phyloP scores from a whole-genome alignment of 176 grass and related monocot species.

The maize (Zea mays) region DNA sequence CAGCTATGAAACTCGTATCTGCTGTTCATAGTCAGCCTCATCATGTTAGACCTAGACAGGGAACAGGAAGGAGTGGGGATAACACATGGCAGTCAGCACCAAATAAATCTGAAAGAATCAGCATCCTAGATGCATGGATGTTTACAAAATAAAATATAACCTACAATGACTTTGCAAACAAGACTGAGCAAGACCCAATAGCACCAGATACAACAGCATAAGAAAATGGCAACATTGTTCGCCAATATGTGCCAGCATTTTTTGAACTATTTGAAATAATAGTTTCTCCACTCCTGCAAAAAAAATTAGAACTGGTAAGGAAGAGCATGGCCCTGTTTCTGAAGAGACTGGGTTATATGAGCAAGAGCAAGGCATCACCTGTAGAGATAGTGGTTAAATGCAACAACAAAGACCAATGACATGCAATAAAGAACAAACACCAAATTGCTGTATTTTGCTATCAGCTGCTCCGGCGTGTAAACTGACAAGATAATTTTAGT shows the following conservation, averaged over 20 bases:
- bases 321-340: slow-evolving; percentile 16
- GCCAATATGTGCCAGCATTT: slow-evolving; percentile 65
- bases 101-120: slow-evolving; percentile 8
- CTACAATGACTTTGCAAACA: slow-evolving; percentile 99
- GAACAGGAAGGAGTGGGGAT: neutral
- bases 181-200: slow-evolving; percentile 92
- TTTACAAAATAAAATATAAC: slow-evolving; percentile 40
- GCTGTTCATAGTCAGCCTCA: slow-evolving; percentile 89
- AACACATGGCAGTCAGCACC: slow-evolving; percentile 33
- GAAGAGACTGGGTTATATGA: slow-evolving; percentile 21
- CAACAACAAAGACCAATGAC: slow-evolving; percentile 78
- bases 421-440: slow-evolving; percentile 96
- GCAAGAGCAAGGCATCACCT: slow-evolving; percentile 51
- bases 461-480: slow-evolving; percentile 87
- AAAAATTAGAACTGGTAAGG: slow-evolving; percentile 35
- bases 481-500: slow-evolving; percentile 54
- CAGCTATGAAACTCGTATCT: slow-evolving; percentile 90
- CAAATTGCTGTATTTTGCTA: slow-evolving; percentile 87
- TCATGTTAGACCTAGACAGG: slow-evolving; percentile 82
- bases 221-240: slow-evolving; percentile 87
- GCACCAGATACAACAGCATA: slow-evolving; percentile 96
- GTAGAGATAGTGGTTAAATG: slow-evolving; percentile 85
- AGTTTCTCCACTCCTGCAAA: slow-evolving; percentile 73
- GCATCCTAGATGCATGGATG: slow-evolving; percentile 11
- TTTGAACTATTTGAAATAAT: slow-evolving; percentile 59